Evolutionary conservation across 1,139 yeast genomes (phyloP), one percentile per base, ranked within the genome.

Genomic region (Sugiyamaella sp.): DNA sequence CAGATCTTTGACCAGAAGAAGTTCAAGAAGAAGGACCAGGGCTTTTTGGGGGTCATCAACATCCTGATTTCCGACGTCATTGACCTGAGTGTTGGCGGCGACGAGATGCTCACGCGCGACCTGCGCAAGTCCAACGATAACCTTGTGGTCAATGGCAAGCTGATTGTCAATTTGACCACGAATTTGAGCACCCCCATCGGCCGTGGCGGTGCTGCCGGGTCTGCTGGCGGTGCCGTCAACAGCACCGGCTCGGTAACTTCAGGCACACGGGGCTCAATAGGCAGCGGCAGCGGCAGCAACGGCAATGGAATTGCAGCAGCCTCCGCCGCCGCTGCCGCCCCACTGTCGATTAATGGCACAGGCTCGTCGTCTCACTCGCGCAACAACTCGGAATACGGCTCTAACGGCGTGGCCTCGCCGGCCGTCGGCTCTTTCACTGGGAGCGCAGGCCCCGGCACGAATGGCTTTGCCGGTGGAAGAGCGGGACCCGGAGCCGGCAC

Each of bases 1-100:
- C 99, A 93, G 71, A 95, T 93, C 14, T 93, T 95, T 72, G 99
- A 93, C 71, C 98, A 91, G 71, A 91, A 90, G 70, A 93, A 93
- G 73, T 93, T 93, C 75, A 93, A 93, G 71, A 90, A 90, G 84
- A 91, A 90, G 80, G 99, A 93, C 69, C 99, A 93, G 72, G 99
- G 99, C n/a, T 93, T 93, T 64, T 77, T 93, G 51, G 99, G 99
- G 56, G 99, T 93, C 19, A 95, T 95, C 57, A 95, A 93, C 72
- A 81, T 93, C 51, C 80, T 96, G 63, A 82, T 91, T 42, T 95
- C 95, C 46, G 98, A 93, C 70, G 91, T 89, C 39, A 80, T 93
- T 57, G 96, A 90, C 70, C 74, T 90, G 57, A 77, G 77, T 24
- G 77, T 81, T 57, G 75, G 75, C 32, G 77, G 77, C 57, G 78